Evolutionary conservation across 1,139 yeast species (phyloP).

Genomic region (Debaryomyces singareniensis): DNA sequence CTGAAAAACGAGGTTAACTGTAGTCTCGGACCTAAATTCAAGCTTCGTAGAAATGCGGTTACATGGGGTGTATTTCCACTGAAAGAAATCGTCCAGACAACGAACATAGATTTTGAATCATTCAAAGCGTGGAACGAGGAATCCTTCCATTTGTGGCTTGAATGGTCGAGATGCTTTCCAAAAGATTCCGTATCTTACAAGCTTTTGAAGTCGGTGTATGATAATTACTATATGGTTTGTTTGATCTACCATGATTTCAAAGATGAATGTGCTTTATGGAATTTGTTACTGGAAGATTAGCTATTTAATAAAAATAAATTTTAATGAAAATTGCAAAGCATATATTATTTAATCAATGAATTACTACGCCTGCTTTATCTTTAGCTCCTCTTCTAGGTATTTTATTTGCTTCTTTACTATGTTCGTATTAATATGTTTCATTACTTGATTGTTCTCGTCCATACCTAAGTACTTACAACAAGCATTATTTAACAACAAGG

Average conservation of each 20-base stretch:
- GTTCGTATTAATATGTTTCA: conserved; percentile 23
- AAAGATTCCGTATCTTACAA: conserved; percentile 47
- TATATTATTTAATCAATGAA: not conserved
- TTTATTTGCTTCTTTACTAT: conserved; percentile 31
- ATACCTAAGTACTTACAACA: conserved; percentile 31
- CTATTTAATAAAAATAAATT: conserved; percentile 11
- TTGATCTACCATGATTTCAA: conserved; percentile 80
- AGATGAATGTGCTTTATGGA: conserved; percentile 76
- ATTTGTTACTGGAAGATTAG: conserved; percentile 35
- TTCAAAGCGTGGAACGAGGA: conserved; percentile 93
- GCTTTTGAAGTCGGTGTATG: conserved; percentile 55
- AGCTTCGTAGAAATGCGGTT: conserved; percentile 57
- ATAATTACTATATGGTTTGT: conserved; percentile 69
- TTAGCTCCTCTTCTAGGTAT: conserved; percentile 18
- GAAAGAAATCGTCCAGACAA: conserved; percentile 79
- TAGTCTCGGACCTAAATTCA: conserved; percentile 38
- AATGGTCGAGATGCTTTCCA: conserved; percentile 83
- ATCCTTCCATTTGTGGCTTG: conserved; percentile 84
- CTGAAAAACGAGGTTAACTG: conserved; percentile 50
- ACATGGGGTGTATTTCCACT: conserved; percentile 97
- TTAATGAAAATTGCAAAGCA: not conserved
- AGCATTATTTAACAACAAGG: conserved; percentile 21
- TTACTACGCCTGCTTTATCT: not conserved
- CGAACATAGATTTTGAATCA: conserved; percentile 81
- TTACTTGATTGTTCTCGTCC: conserved; percentile 16